phyloP scores from a whole-genome alignment of 768 basidiomycete species.

The Tephrocybe sp. region DNA sequence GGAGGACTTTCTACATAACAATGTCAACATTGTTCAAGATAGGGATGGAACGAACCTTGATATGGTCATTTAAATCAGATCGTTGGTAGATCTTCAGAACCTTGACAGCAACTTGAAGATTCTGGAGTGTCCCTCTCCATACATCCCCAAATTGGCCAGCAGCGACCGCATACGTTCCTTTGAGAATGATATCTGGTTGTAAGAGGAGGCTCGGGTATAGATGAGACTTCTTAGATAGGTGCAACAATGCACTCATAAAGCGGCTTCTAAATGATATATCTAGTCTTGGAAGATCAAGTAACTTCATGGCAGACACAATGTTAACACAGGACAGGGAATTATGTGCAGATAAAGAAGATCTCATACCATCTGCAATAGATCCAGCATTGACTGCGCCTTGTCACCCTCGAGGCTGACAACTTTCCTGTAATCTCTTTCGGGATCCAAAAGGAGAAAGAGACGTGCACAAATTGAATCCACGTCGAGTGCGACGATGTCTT shows the following conservation, averaged over 20 bases:
- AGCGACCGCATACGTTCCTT: constrained; percentile 16
- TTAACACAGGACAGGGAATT: not conserved
- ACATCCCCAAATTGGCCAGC: constrained; percentile 29
- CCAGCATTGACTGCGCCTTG: constrained; percentile 12
- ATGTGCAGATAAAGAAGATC: not conserved
- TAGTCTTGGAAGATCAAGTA: constrained; percentile 12
- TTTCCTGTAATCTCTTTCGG: not conserved
- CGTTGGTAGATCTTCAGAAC: constrained; percentile 20
- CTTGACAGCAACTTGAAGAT: constrained; percentile 30
- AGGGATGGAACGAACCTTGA: constrained; percentile 15
- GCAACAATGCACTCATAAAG: constrained; percentile 12
- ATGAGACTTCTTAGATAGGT: constrained; percentile 26
- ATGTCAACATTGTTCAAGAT: not conserved
- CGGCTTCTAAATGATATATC: constrained; percentile 9
- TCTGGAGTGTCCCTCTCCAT: constrained; percentile 24
- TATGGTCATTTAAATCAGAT: not conserved
- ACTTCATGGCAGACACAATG: constrained; percentile 1
- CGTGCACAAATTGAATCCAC: constrained; percentile 10
- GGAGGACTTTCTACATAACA: constrained; percentile 10
- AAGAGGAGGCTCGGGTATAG: constrained; percentile 25
- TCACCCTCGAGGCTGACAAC: constrained; percentile 4
- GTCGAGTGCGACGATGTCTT: constrained; percentile 8
- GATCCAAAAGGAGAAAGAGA: constrained; percentile 1
- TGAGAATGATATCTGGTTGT: constrained; percentile 4
- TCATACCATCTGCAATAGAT: constrained; percentile 12